These are phyloP conservation scores for Pythium plurisporium DNA, from an alignment of 352 stramenopile species.

Conservation along the genomic window DNA sequence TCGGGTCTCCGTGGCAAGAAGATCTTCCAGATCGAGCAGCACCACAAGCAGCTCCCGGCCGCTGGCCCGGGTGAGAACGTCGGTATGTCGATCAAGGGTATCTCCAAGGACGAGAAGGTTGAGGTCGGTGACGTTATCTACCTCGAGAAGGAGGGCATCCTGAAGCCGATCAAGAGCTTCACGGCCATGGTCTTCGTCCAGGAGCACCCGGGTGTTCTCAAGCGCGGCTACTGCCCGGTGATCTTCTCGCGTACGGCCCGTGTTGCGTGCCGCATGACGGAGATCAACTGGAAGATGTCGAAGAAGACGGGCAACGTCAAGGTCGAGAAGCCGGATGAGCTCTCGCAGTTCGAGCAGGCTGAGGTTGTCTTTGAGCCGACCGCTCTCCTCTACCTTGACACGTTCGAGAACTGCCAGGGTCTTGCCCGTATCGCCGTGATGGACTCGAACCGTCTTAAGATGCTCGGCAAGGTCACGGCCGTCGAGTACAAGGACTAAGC, in stretches of 20 bases:
- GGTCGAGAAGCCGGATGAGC: slow-evolving; percentile 68
- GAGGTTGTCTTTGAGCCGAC: slow-evolving; percentile 75
- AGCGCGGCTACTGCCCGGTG: slow-evolving; percentile 66
- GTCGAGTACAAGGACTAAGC: slow-evolving; percentile 42
- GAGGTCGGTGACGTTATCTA: slow-evolving; percentile 44
- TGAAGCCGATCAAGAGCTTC: slow-evolving; percentile 60
- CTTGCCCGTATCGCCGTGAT: slow-evolving; percentile 83
- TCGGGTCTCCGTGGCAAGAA: slow-evolving; percentile 56
- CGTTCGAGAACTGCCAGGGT: slow-evolving; percentile 65
- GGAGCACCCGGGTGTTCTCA: slow-evolving; percentile 75
- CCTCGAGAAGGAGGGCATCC: slow-evolving; percentile 39
- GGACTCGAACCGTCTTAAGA: slow-evolving; percentile 84
- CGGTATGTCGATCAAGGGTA: slow-evolving; percentile 78
- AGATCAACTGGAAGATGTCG: slow-evolving; percentile 79
- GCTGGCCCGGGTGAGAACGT: slow-evolving; percentile 72
- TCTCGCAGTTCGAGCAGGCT: slow-evolving; percentile 73
- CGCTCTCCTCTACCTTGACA: slow-evolving; percentile 68
- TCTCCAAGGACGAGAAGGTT: slow-evolving; percentile 72
- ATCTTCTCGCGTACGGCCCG: slow-evolving; percentile 80
- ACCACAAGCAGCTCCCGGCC: slow-evolving; percentile 66
- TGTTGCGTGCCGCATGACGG: slow-evolving; percentile 80
- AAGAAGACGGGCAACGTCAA: slow-evolving; percentile 82
- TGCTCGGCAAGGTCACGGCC: slow-evolving; percentile 71
- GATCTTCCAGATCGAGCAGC: slow-evolving; percentile 77
- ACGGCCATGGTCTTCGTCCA: slow-evolving; percentile 69